These are phyloP conservation scores for Malassezia restricta DNA, from an alignment of 1,284 basidiomycete species.

Conservation along the genomic window DNA sequence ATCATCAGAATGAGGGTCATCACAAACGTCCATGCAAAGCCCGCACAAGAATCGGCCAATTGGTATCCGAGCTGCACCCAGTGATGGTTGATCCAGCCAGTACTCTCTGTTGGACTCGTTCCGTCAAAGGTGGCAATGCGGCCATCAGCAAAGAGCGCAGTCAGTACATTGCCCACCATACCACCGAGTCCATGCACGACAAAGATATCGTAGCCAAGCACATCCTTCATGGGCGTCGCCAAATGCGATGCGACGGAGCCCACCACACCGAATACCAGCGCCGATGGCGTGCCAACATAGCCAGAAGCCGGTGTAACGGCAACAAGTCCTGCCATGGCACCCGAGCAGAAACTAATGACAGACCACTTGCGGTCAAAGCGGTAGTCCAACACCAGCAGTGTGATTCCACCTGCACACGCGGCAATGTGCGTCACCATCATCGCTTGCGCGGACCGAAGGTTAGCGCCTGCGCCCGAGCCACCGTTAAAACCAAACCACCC, in stretches of 20 bases:
- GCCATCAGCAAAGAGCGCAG: conserved; percentile 73
- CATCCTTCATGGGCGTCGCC: conserved; percentile 76
- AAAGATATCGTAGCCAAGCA: conserved; percentile 55
- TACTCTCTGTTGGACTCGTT: conserved; percentile 52
- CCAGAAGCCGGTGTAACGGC: conserved; percentile 72
- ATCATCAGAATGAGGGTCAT: conserved; percentile 62
- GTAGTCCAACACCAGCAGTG: conserved; percentile 48
- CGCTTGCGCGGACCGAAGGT: conserved; percentile 47
- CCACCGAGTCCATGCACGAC: conserved; percentile 81
- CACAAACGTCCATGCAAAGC: conserved; percentile 37
- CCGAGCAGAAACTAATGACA: conserved; percentile 61
- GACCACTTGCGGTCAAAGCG: conserved; percentile 49
- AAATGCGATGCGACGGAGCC: conserved; percentile 80
- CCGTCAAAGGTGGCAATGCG: conserved; percentile 77
- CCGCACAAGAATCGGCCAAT: conserved; percentile 60
- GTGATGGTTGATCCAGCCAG: conserved; percentile 78
- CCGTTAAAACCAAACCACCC: conserved; percentile 47
- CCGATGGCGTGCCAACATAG: conserved; percentile 38
- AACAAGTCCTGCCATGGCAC: conserved; percentile 27
- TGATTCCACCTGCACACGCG: conserved; percentile 57
- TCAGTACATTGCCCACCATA: conserved; percentile 70
- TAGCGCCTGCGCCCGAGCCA: conserved; percentile 47
- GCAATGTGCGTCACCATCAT: conserved; percentile 53
- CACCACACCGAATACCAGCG: conserved; percentile 54
- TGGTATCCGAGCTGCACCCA: conserved; percentile 65